Evolutionary conservation across 352 stramenopile genomes (phyloP).

Genomic region (Pythium guiyangense): DNA sequence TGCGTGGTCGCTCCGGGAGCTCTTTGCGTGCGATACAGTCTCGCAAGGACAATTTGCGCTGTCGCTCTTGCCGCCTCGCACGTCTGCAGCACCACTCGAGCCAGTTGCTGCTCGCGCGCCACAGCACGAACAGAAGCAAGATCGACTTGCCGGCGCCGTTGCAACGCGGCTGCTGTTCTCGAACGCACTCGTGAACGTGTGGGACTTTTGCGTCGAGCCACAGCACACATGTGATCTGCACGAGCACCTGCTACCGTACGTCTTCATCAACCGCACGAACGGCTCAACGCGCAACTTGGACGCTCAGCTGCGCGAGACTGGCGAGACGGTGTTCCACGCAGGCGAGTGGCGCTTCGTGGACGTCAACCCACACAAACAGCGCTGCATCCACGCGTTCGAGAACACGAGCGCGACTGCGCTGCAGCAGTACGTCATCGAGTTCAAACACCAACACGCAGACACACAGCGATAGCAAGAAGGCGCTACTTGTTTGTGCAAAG

Average conservation of each 20-base stretch:
- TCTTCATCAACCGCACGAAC: conserved; percentile 36
- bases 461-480: not conserved
- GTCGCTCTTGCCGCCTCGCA: conserved; percentile 6
- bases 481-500: not conserved
- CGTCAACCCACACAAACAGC: conserved; percentile 10
- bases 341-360: conserved; percentile 31
- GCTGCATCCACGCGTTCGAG: conserved; percentile 31
- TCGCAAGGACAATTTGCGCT: conserved; percentile 10
- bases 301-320: conserved; percentile 19
- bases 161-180: conserved; percentile 28
- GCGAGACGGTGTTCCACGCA: conserved; percentile 19
- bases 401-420: conserved; percentile 18
- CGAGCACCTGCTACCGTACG: conserved; percentile 30
- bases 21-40: not conserved
- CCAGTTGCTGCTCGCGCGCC: not conserved
- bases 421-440: conserved; percentile 41
- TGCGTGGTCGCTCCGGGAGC: not conserved
- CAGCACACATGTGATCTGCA: conserved; percentile 28
- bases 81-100: not conserved
- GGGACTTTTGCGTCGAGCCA: too few relatives aligned
- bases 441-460: conserved; percentile 8
- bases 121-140: not conserved
- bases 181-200: conserved; percentile 29
- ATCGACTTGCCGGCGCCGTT: conserved; percentile 12
- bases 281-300: conserved; percentile 27